Base-by-base conservation (phyloP, 192 early-diverging fungal genomes). In the Coemansia sp. region DNA sequence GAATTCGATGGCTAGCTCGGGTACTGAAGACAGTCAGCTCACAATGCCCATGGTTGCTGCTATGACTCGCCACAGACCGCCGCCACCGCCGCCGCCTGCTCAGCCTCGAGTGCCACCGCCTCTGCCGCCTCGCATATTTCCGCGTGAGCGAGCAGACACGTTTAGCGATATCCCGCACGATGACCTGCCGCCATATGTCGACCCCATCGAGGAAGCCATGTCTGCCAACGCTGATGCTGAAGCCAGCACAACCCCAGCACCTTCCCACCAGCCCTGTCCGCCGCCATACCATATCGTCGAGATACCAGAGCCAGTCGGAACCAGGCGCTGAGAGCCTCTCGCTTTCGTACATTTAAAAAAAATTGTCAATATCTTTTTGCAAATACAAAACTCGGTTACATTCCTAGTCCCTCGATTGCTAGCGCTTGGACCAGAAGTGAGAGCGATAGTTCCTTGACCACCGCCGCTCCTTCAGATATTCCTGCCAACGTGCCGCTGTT, bases 151-250 rank as follows among this genome's bases (percentile, higher is more conserved):
- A 36, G 70, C 76, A 16, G 63, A 65, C 27, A 76, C 76, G n/a
- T 79, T 76, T 44, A 71, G 77, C 71, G 77, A 84, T 47, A 59
- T 76, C 20, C 65, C 82, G 5, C 62, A 63, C 9, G 82, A 84
- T 60, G 77, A 78, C 20, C 51, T 79, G 59, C 82, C 82, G 31
- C 82, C 82, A 9, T 84, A 84, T 59, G 33, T 84, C 36, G 82
- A 84, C 55, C 82, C 82, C 2, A 78, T 84, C 18, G 74, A 78
- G 20, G 82, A 84, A 47, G 82, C 82, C 24, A 73, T 79, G 71
- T 57, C 70, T 1, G 60, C 63, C 29, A 20, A 9, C 12, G 24
- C 54, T 24, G n/a, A 38, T 51, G 20, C 55, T 31, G 34, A 33
- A 9, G 57, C 43, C 46, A 63, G 33, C 9, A 16, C 12, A 31